These are phyloP conservation scores for Saccharomycopsis hybrid DNA, from an alignment of 1,139 yeast genomes.

Conservation along the genomic window DNA sequence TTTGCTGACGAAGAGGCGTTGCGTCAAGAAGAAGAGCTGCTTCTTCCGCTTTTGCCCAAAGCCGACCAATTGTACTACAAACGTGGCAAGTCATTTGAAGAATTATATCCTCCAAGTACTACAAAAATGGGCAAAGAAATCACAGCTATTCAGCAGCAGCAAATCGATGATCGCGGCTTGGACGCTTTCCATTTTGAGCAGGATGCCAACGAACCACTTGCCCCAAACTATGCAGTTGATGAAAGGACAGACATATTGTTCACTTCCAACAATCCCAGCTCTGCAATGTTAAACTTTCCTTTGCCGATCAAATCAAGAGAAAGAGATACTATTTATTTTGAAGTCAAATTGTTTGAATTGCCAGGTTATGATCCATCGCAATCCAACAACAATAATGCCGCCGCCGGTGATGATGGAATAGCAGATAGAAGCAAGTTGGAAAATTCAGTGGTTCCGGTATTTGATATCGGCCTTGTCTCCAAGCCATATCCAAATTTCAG, in stretches of 20 bases:
- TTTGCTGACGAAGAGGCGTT: constrained; percentile 32
- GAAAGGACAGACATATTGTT: constrained; percentile 61
- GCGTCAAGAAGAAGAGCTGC: constrained; percentile 30
- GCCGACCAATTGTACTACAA: constrained; percentile 32
- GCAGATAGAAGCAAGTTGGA: constrained; percentile 7
- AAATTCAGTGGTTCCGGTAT: constrained; percentile 31
- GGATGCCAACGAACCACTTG: constrained; percentile 31
- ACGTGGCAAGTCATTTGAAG: constrained; percentile 34
- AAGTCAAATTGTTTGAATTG: constrained; percentile 57
- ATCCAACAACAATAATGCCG: neutral
- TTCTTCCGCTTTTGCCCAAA: constrained; percentile 30
- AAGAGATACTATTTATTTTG: constrained; percentile 54
- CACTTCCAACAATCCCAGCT: constrained; percentile 32
- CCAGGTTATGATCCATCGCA: constrained; percentile 14
- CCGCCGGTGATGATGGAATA: constrained; percentile 2
- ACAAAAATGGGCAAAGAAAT: constrained; percentile 36
- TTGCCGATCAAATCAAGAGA: constrained; percentile 50
- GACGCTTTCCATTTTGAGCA: constrained; percentile 38
- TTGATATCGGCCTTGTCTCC: constrained; percentile 76
- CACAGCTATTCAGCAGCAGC: constrained; percentile 31
- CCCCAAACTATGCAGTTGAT: constrained; percentile 42
- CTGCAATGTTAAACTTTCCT: constrained; percentile 54
- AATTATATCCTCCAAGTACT: constrained; percentile 34
- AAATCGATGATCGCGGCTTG: constrained; percentile 44
- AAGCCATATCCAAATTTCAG: constrained; percentile 88